Base-by-base conservation (phyloP, 805 yeast genomes). In the Wickerhamomyces queroliae region DNA sequence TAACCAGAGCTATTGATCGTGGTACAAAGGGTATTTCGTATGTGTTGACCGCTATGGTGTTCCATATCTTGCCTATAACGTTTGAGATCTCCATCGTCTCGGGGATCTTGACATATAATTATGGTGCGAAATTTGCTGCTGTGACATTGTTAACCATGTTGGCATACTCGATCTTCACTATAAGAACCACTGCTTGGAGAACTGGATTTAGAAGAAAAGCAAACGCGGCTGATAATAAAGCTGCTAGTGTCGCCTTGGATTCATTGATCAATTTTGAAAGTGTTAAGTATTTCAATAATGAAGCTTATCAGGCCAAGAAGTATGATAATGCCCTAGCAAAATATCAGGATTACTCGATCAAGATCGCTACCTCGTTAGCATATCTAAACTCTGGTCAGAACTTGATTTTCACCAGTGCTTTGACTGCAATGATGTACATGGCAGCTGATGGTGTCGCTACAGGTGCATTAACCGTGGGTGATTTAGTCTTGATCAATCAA, bases 381-480 rank as follows among this genome's bases (percentile, higher is more conserved):
- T 85, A 74, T 53, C 66, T 85, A 44, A 85, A 85, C 48, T 71
- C 88, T 0, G 95, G 95, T 15, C 95, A 85, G 58, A 84, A 81
- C 55, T 50, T 83, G 40, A 85, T 85, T 24, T 85, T 85, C 63
- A 86, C 97, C 0, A 63, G 85, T 30, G 98, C 99, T 2, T 67
- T 93, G 46, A 93, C 99, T 2, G 85, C 81, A 2, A 93, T 93
- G 95, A 93, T 93, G 99, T 93, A 86, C 60, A 82, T 93, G 95
- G 97, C 96, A 13, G 87, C 96, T 53, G 78, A 80, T 40, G 98
- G 98, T 21, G 93, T 93, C n/a, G 79, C 88, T 12, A 62, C 74
- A 3, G 96, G 96, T 0, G 61, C 76, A 1, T 66, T 93, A 40
- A 83, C 95, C 1, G 97, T 93, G 17, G 99, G 99, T 49, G 99